These are phyloP conservation scores for Bromus sterilis DNA, from an alignment of 176 grass and related monocot species.

Conservation along the genomic window DNA sequence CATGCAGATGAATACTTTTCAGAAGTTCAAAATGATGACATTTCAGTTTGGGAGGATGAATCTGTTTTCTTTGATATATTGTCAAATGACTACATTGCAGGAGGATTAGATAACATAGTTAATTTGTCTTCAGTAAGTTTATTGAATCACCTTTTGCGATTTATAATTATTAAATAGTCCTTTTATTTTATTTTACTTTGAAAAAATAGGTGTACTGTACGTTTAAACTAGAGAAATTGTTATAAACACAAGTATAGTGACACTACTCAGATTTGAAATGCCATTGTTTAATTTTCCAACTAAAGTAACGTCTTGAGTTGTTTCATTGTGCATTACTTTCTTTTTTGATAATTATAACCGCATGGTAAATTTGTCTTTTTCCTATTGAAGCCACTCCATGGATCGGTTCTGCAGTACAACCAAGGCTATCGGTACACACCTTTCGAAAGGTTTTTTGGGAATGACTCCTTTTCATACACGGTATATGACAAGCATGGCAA, in stretches of 20 bases:
- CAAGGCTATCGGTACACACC: conserved; percentile 58
- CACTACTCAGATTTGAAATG: neutral
- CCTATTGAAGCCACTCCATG: conserved; percentile 60
- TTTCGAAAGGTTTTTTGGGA: conserved; percentile 65
- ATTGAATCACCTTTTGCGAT: neutral
- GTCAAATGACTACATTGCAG: conserved; percentile 56
- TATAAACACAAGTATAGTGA: neutral
- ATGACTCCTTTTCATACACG: conserved; percentile 73
- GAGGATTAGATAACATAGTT: conserved; percentile 27
- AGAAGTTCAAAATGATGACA: conserved; percentile 31
- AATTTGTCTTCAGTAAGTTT: conserved; percentile 57
- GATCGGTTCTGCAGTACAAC: conserved; percentile 41
- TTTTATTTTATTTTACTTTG: neutral
- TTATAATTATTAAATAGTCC: neutral
- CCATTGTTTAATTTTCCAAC: neutral
- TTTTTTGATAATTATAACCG: neutral
- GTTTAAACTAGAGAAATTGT: neutral
- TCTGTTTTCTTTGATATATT: conserved; percentile 58
- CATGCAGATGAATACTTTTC: conserved; percentile 72
- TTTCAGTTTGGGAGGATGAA: conserved; percentile 78
- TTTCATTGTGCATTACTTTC: neutral
- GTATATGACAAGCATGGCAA: conserved; percentile 50
- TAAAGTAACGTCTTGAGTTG: neutral
- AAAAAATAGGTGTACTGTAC: neutral
- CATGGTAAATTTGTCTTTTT: conserved; percentile 13